Conservation (phyloP, 2,329 filamentous ascomycete genomes). For the Mycosphaerella sp. region DNA sequence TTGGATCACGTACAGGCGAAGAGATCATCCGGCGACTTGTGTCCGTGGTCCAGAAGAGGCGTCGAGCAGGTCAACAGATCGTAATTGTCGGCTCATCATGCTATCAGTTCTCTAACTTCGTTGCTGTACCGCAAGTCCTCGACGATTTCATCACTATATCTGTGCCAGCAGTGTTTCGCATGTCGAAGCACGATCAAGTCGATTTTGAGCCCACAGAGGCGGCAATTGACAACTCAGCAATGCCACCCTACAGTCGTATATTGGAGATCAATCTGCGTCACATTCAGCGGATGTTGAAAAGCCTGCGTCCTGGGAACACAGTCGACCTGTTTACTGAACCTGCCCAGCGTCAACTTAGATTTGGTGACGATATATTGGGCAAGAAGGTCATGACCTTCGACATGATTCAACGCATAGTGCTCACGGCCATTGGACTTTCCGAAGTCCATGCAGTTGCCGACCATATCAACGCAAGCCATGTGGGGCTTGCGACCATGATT, state of each 20-base stretch:
- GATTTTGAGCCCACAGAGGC: slow-evolving; percentile 11
- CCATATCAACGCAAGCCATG: slow-evolving; percentile 36
- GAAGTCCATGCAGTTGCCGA: slow-evolving; percentile 33
- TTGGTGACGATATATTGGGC: slow-evolving; percentile 38
- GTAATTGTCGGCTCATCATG: slow-evolving; percentile 73
- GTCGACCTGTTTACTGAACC: slow-evolving; percentile 20
- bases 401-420: slow-evolving; percentile 55
- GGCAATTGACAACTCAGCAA: slow-evolving; percentile 6
- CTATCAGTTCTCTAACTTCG: slow-evolving; percentile 36
- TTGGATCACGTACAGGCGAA: slow-evolving; percentile 60
- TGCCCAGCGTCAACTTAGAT: slow-evolving; percentile 19
- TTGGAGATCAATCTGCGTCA: slow-evolving; percentile 58
- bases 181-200: slow-evolving; percentile 17
- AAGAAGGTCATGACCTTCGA: slow-evolving; percentile 51
- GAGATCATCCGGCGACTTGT: slow-evolving; percentile 65
- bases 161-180: slow-evolving; percentile 45
- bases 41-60: slow-evolving; percentile 63
- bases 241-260: slow-evolving; percentile 25
- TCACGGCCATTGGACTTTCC: slow-evolving; percentile 47
- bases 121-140: slow-evolving; percentile 22
- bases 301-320: slow-evolving; percentile 35
- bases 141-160: slow-evolving; percentile 50
- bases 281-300: slow-evolving; percentile 55
- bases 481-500: slow-evolving; percentile 26
- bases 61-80: slow-evolving; percentile 64